Conservation (phyloP, 352 stramenopile species). For the Phytopythium oedochilum region DNA sequence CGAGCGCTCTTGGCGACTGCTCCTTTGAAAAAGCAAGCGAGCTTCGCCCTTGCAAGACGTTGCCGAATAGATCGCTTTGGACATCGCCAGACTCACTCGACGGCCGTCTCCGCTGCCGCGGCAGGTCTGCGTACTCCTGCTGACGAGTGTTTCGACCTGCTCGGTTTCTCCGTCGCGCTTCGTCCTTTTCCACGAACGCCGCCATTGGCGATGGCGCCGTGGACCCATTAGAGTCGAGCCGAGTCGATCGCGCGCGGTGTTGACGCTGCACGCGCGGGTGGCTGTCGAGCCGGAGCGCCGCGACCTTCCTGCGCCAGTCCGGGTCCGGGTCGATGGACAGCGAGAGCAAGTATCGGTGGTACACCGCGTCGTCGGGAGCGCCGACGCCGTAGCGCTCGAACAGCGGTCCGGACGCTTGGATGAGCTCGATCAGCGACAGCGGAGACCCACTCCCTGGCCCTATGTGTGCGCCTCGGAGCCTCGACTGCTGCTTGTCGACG, state of each 20-base stretch:
- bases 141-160: neutral
- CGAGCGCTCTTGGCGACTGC: neutral
- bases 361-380: slow-evolving; percentile 39
- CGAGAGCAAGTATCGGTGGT: slow-evolving; percentile 49
- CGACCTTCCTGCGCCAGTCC: slow-evolving; percentile 59
- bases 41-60: neutral
- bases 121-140: neutral
- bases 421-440: slow-evolving; percentile 58
- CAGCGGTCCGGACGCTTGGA: slow-evolving; percentile 47
- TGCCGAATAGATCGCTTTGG: neutral
- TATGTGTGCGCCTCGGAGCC: neutral
- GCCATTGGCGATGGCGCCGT: neutral
- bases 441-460: slow-evolving; percentile 4
- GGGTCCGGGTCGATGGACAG: slow-evolving; percentile 48
- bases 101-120: neutral
- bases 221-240: neutral
- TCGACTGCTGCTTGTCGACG: neutral
- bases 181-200: neutral
- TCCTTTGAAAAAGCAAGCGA: neutral
- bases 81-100: neutral
- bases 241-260: slow-evolving; percentile 5
- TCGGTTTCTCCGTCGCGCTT: neutral
- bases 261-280: slow-evolving; percentile 12
- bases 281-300: slow-evolving; percentile 15
- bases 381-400: slow-evolving; percentile 44